phyloP scores from a whole-genome alignment of 164 flowering plant genomes.

The Aristolochia contorta region DNA sequence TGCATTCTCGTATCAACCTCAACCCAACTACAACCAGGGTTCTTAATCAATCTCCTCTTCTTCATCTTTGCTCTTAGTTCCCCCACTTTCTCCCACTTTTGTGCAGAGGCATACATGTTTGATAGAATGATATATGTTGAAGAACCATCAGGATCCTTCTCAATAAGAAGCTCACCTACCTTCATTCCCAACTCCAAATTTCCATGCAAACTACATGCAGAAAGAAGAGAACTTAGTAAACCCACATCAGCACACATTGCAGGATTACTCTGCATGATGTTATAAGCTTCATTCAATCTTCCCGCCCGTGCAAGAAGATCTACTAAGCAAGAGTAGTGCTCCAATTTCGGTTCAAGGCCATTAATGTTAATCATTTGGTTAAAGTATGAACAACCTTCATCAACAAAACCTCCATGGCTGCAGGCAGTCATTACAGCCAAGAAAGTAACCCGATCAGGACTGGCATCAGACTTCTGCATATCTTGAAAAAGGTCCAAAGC shows the following conservation, averaged over 20 bases:
- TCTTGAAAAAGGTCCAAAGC: slow-evolving; percentile 45
- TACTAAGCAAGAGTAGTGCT: slow-evolving; percentile 54
- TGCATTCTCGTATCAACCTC: slow-evolving; percentile 40
- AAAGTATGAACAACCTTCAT: slow-evolving; percentile 49
- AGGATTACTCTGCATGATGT: slow-evolving; percentile 25
- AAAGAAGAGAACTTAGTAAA: slow-evolving; percentile 47
- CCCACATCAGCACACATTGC: slow-evolving; percentile 27
- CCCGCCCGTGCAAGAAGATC: slow-evolving; percentile 74
- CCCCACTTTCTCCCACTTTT: slow-evolving; percentile 46
- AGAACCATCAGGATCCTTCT: slow-evolving; percentile 48
- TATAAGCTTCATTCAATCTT: slow-evolving; percentile 56
- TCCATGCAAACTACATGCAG: slow-evolving; percentile 52
- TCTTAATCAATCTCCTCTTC: slow-evolving; percentile 47
- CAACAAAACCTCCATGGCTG: slow-evolving; percentile 65
- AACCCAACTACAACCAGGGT: slow-evolving; percentile 75
- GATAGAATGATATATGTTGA: slow-evolving; percentile 40
- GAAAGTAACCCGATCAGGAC: slow-evolving; percentile 54
- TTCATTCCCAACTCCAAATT: slow-evolving; percentile 40
- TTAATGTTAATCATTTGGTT: slow-evolving; percentile 33
- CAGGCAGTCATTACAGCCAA: slow-evolving; percentile 67
- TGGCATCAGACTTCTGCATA: slow-evolving; percentile 31
- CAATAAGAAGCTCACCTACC: slow-evolving; percentile 36
- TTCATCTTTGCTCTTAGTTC: slow-evolving; percentile 44
- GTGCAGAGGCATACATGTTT: slow-evolving; percentile 48
- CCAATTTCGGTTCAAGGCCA: slow-evolving; percentile 38